Evolutionary conservation across 73 alveolate genomes (phyloP).

Genomic region (Tetrahymena borealis): DNA sequence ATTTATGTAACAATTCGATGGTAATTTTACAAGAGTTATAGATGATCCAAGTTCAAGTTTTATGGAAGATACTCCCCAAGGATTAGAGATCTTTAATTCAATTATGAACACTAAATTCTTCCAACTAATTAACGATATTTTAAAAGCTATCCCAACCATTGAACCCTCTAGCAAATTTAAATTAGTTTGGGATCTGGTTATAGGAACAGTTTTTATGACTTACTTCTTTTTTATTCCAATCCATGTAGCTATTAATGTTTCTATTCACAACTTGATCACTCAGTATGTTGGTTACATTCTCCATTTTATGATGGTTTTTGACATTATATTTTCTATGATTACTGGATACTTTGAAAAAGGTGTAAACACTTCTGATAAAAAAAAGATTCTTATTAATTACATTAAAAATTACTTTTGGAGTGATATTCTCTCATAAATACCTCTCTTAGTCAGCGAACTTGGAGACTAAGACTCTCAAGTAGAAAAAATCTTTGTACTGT

Average conservation of each 20-base stretch:
- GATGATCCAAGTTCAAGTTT: not conserved
- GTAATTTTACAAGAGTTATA: not conserved
- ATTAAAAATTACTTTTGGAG: not conserved
- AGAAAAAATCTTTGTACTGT: not conserved
- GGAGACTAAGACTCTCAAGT: not conserved
- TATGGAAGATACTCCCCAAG: not conserved
- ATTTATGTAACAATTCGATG: not conserved
- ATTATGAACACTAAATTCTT: not conserved
- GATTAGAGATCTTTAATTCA: not conserved
- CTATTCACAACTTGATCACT: not conserved
- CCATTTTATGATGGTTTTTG: not conserved
- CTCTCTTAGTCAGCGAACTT: not conserved
- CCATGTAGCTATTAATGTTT: not conserved
- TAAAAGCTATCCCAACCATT: not conserved
- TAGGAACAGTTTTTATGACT: not conserved
- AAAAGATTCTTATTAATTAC: not conserved
- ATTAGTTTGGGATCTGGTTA: not conserved
- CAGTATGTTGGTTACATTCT: not conserved
- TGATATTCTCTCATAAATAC: not conserved
- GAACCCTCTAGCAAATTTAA: not conserved
- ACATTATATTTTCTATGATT: not conserved
- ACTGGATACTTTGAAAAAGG: not conserved
- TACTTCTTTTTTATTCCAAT: not conserved
- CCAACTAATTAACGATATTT: not conserved
- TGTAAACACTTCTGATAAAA: not conserved